A percentile compares a stretch with the other conserved stretches of the same genome.
phyloP scores from a whole-genome alignment of 2,329 filamentous ascomycete species.

The Aspergillus sp. region DNA sequence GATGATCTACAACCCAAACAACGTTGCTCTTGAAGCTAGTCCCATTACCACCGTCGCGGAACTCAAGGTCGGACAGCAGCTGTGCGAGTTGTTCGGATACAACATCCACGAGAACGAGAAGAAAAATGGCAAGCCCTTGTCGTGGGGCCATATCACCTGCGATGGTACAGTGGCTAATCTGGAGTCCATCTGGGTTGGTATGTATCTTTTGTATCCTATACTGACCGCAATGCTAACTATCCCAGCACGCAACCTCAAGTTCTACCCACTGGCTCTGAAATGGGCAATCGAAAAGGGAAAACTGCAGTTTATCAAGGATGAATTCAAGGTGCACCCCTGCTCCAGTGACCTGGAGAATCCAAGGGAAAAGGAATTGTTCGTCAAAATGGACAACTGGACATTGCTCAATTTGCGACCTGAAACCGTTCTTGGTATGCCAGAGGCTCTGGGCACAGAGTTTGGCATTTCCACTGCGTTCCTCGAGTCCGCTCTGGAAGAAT shows the following conservation, averaged over 20 bases:
- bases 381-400: conserved; percentile 32
- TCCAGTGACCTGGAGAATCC: conserved; percentile 17
- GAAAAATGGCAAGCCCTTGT: conserved; percentile 10
- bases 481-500: neutral
- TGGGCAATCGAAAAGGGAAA: conserved; percentile 23
- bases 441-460: conserved; percentile 7
- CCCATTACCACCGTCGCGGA: conserved; percentile 44
- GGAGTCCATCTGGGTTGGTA: conserved; percentile 41
- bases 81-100: conserved; percentile 45
- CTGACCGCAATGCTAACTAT: neutral
- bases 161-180: conserved; percentile 46
- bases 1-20: conserved; percentile 50
- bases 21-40: conserved; percentile 44
- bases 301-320: conserved; percentile 23
- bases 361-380: conserved; percentile 26
- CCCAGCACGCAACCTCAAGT: conserved; percentile 44
- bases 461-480: conserved; percentile 1
- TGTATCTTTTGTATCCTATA: neutral
- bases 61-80: conserved; percentile 41
- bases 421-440: conserved; percentile 37
- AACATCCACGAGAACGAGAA: conserved; percentile 30
- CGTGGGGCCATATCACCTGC: conserved; percentile 45
- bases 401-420: conserved; percentile 41
- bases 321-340: conserved; percentile 23
- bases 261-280: conserved; percentile 40